A percentile compares a stretch with the other conserved stretches of the same genome.
Conservation (phyloP, 495 filamentous ascomycete genomes). For the Trichoderma parareesei region DNA sequence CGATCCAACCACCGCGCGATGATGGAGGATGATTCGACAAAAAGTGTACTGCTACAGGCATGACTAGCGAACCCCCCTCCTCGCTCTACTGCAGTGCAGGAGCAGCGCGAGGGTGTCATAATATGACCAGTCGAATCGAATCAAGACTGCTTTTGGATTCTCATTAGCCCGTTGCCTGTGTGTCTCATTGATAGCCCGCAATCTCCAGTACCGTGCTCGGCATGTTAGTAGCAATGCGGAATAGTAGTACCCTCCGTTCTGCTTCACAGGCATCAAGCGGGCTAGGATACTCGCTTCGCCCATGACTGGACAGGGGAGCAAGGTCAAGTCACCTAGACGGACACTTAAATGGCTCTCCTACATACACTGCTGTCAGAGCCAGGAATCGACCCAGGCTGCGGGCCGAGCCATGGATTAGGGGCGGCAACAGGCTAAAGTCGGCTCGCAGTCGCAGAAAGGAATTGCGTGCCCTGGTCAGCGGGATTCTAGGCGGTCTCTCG, state of each 20-base stretch:
- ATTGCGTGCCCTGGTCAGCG: background rate
- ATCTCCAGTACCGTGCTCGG: too few relatives aligned
- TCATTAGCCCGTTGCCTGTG: background rate
- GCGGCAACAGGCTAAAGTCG: background rate
- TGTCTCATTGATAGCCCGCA: background rate
- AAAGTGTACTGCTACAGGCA: background rate
- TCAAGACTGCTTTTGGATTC: background rate
- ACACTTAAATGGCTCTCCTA: background rate
- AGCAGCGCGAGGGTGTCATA: background rate
- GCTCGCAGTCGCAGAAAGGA: background rate
- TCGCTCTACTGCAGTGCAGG: background rate
- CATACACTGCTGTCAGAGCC: background rate
- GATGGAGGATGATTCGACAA: too few relatives aligned
- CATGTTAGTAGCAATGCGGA: too few relatives aligned
- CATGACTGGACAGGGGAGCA: too few relatives aligned
- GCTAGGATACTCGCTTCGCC: too few relatives aligned
- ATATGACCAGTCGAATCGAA: slow-evolving; percentile 4
- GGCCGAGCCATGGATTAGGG: slow-evolving; percentile 4
- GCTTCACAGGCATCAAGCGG: too few relatives aligned
- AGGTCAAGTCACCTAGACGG: too few relatives aligned
- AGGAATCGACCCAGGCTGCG: background rate
- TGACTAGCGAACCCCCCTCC: background rate
- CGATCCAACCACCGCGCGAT: too few relatives aligned
- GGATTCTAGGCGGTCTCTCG: background rate
- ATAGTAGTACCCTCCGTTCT: background rate